Evolutionary conservation across 2,329 filamentous ascomycete species (phyloP).

Genomic region (Hirsutella thompsonii): DNA sequence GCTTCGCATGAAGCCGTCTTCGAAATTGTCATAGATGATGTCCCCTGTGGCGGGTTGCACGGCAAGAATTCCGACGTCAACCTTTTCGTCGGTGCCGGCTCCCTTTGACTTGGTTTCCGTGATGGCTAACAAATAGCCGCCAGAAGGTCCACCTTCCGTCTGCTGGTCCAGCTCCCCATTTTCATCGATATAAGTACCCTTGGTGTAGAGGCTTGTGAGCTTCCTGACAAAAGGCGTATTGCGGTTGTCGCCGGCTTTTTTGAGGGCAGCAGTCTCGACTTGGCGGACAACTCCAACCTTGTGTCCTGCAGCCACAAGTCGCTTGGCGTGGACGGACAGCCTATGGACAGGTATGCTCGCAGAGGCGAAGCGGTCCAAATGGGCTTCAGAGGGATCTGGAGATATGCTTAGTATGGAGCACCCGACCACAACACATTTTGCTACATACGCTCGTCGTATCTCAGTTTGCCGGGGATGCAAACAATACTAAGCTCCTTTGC

Average conservation of each 20-base stretch:
- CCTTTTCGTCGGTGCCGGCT: constrained; percentile 81
- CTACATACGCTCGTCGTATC: constrained; percentile 73
- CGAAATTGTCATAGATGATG: constrained; percentile 89
- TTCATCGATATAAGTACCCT: constrained; percentile 95
- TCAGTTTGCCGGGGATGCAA: constrained; percentile 88
- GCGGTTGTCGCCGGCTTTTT: constrained; percentile 87
- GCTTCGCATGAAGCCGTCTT: constrained; percentile 93
- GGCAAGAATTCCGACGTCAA: constrained; percentile 81
- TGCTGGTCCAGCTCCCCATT: constrained; percentile 60
- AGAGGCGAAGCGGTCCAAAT: constrained; percentile 83
- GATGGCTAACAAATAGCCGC: constrained; percentile 88
- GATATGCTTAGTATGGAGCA: background rate
- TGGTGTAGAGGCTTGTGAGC: constrained; percentile 93
- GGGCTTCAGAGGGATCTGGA: constrained; percentile 72
- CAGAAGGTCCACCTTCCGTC: constrained; percentile 34
- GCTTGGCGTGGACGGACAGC: constrained; percentile 84
- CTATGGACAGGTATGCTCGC: constrained; percentile 91
- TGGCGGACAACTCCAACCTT: constrained; percentile 95
- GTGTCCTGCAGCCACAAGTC: constrained; percentile 80
- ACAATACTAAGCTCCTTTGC: constrained; percentile 89
- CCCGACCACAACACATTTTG: background rate
- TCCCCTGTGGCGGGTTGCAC: constrained; percentile 94
- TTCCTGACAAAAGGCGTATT: constrained; percentile 87
- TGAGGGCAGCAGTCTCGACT: constrained; percentile 87
- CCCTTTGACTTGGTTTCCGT: constrained; percentile 73